Conservation (phyloP, 2,329 filamentous ascomycete species). For the Aphanoascus verrucosus region DNA sequence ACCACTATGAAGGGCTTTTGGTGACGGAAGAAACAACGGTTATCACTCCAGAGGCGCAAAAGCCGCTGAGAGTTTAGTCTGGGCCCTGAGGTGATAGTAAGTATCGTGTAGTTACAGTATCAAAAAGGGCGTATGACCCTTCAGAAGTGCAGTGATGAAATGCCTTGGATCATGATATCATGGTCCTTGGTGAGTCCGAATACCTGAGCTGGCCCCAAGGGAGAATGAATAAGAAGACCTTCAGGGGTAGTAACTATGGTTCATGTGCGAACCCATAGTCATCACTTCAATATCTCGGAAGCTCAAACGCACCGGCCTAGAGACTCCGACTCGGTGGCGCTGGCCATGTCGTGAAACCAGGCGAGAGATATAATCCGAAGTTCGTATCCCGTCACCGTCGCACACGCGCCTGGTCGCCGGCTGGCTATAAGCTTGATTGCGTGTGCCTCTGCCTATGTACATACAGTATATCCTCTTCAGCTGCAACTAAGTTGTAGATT, state of each 20-base stretch:
- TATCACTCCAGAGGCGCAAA: constrained; percentile 52
- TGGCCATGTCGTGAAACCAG: constrained; percentile 55
- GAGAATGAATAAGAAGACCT: no score
- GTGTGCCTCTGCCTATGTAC: not conserved
- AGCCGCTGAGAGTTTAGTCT: no score
- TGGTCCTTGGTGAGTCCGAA: no score
- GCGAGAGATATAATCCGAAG: constrained; percentile 47
- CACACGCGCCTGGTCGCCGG: not conserved
- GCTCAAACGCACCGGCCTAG: constrained; percentile 58
- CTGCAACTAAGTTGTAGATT: no score
- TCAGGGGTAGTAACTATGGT: no score
- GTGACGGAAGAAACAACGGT: constrained; percentile 60
- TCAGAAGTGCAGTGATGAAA: no score
- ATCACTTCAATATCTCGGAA: constrained; percentile 62
- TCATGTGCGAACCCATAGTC: constrained; percentile 23
- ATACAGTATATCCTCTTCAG: no score
- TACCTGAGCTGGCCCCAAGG: no score
- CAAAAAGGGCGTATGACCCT: no score
- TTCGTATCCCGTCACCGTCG: not conserved
- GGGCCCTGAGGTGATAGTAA: no score
- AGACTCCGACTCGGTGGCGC: constrained; percentile 52
- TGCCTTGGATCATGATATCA: no score
- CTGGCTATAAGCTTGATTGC: not conserved
- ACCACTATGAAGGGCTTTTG: constrained; percentile 54
- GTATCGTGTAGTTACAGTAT: no score